Base-by-base conservation (phyloP, 805 yeast genomes). In the Metschnikowia lunata region DNA sequence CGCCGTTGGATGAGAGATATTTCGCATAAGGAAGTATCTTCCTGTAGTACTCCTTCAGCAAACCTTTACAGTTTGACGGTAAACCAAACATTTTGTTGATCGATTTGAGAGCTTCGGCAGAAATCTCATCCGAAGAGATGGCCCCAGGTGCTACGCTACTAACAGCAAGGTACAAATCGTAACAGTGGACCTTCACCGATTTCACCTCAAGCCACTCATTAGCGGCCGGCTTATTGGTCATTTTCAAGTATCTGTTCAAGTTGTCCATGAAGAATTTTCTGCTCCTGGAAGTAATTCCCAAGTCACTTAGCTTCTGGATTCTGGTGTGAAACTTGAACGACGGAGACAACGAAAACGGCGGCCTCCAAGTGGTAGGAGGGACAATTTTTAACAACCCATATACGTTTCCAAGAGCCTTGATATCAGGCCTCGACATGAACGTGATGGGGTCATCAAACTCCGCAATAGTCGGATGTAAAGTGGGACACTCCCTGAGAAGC, bases 271-370 rank as follows among this genome's bases (percentile, higher is more conserved):
- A 85, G 52, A 80, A 79, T 46, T 74, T 66, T 37, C 90, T 67
- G 30, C 83, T 77, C 49, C 95, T 67, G 45, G 82, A 82, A 7
- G 75, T 59, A 13, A 86, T 59, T 26, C 83, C 81, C 55, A 86
- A 64, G 57, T 84, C 88, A 53, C 78, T 75, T 42, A 86, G 56
- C 37, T 72, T 76, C 58, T 85, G 93, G n/a, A 82, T 58, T 43
- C 95, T 62, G 8, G 88, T 83, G 49, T 78, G 82, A 57, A 86
- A 85, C 39, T 63, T 71, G 61, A 85, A 85, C 7, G 64, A 55
- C 37, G 69, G 66, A 39, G 83, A 71, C 15, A 85, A 64, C 43
- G 80, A 71, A 49, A 83, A 74, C 0, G 78, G 79, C 0, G 83
- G 82, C 37, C 57, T 58, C 82, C 82, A 79, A n/a, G 55, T 62